Percentiles rank a stretch among this genome's conserved stretches.
Evolutionary conservation across 306 rosid genomes (phyloP).

Genomic region (Corylus americana): DNA sequence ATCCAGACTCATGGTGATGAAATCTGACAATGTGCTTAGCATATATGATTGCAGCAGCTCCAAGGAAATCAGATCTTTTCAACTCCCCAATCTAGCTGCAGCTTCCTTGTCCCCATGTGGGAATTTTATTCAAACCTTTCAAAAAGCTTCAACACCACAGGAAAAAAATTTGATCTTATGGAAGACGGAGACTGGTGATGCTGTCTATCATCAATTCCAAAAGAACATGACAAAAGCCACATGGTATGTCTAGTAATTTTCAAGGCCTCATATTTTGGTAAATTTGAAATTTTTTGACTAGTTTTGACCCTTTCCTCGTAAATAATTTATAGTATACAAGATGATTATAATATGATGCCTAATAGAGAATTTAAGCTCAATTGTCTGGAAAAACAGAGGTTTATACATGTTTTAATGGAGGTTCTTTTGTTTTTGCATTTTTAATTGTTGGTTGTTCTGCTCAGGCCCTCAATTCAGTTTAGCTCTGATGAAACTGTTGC

Average conservation of each 20-base stretch:
- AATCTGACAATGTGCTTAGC: constrained; percentile 50
- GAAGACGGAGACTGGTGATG: constrained; percentile 60
- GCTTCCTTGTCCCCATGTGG: constrained; percentile 72
- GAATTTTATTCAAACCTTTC: constrained; percentile 75
- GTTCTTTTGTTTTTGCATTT: not conserved
- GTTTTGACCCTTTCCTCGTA: not conserved
- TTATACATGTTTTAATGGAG: not conserved
- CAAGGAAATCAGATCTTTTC: constrained; percentile 65
- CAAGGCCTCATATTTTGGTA: not conserved
- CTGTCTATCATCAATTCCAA: constrained; percentile 64
- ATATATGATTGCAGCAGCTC: constrained; percentile 54
- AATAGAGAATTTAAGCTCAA: not conserved
- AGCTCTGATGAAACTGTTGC: constrained; percentile 79
- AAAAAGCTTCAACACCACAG: constrained; percentile 65
- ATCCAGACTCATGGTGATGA: constrained; percentile 62
- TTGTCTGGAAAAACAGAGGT: not conserved
- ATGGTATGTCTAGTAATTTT: constrained; percentile 46
- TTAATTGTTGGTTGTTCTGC: constrained; percentile 1
- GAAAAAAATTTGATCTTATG: constrained; percentile 72
- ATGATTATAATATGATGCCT: not conserved
- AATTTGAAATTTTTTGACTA: not conserved
- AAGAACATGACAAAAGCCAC: constrained; percentile 69
- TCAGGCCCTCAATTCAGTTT: constrained; percentile 82
- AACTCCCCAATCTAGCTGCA: constrained; percentile 58
- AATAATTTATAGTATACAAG: not conserved